These are phyloP conservation scores for Lentinula aciculospora DNA, from an alignment of 768 basidiomycete species.

Conservation along the genomic window DNA sequence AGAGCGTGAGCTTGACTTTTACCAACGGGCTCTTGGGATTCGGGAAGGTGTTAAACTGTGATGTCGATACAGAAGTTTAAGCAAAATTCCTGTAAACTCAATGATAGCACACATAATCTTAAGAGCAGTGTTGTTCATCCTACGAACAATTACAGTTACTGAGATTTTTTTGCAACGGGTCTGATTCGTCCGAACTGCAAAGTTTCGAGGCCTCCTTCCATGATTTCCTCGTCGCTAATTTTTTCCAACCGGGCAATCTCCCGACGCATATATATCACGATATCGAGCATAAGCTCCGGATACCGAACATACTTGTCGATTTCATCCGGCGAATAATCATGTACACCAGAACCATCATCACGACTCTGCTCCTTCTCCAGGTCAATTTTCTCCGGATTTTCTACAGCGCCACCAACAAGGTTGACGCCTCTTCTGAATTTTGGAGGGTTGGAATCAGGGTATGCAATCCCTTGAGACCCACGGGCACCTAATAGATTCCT, in stretches of 20 bases:
- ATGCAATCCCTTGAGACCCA: slow-evolving; percentile 67
- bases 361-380: slow-evolving; percentile 50
- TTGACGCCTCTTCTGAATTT: slow-evolving; percentile 61
- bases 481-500: slow-evolving; percentile 84
- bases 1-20: slow-evolving; percentile 37
- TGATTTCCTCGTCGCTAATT: slow-evolving; percentile 38
- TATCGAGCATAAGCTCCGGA: slow-evolving; percentile 65
- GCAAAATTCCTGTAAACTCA: neutral
- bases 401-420: slow-evolving; percentile 61
- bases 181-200: slow-evolving; percentile 34
- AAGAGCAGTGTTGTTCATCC: too few species aligned
- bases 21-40: slow-evolving; percentile 24
- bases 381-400: slow-evolving; percentile 48
- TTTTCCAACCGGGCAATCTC: slow-evolving; percentile 68
- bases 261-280: slow-evolving; percentile 65
- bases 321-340: slow-evolving; percentile 58
- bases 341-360: slow-evolving; percentile 69
- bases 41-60: neutral
- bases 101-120: too few species aligned
- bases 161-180: neutral
- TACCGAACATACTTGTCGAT: slow-evolving; percentile 68
- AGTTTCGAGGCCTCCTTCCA: slow-evolving; percentile 28
- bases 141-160: neutral
- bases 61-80: neutral
- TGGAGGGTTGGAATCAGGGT: slow-evolving; percentile 21